These are phyloP conservation scores for Penicillium robsamsonii DNA, from an alignment of 495 filamentous ascomycete genomes.

Conservation along the genomic window DNA sequence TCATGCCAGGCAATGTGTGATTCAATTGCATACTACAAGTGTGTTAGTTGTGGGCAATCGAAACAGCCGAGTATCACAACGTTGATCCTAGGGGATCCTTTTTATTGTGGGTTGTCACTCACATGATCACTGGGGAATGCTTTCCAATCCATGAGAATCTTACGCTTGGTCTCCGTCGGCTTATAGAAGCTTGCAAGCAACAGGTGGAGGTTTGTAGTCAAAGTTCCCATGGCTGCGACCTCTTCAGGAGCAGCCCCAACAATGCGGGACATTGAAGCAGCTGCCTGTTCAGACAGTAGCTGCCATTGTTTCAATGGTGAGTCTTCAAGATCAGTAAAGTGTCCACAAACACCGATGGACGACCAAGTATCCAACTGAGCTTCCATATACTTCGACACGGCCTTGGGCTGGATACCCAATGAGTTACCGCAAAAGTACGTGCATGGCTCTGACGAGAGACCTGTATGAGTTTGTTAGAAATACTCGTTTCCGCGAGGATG, in stretches of 20 bases:
- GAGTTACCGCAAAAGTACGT: constrained; percentile 96
- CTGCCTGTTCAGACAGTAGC: constrained; percentile 68
- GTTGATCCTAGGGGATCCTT: neutral
- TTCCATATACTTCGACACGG: constrained; percentile 66
- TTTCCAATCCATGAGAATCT: constrained; percentile 90
- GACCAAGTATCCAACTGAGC: constrained; percentile 86
- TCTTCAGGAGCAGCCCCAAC: constrained; percentile 76
- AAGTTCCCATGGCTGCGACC: constrained; percentile 88
- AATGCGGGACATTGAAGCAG: constrained; percentile 71
- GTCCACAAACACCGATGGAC: constrained; percentile 83
- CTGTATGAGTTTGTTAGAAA: constrained; percentile 26
- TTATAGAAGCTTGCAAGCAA: constrained; percentile 88
- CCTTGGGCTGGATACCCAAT: constrained; percentile 82
- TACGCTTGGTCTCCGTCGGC: constrained; percentile 69
- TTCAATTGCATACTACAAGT: constrained; percentile 77
- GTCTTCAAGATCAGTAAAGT: constrained; percentile 77
- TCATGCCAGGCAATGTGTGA: constrained; percentile 82
- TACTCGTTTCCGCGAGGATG: neutral
- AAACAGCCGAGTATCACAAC: neutral
- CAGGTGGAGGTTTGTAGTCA: constrained; percentile 89
- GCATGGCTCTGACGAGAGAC: constrained; percentile 46
- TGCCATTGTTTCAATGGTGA: constrained; percentile 78
- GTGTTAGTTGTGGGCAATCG: neutral
- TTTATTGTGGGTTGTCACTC: constrained; percentile 21
- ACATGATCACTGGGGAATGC: constrained; percentile 94